Percentiles rank a stretch among this genome's conserved stretches.
Conservation (phyloP, 352 stramenopile species). For the Globisporangium lucens region DNA sequence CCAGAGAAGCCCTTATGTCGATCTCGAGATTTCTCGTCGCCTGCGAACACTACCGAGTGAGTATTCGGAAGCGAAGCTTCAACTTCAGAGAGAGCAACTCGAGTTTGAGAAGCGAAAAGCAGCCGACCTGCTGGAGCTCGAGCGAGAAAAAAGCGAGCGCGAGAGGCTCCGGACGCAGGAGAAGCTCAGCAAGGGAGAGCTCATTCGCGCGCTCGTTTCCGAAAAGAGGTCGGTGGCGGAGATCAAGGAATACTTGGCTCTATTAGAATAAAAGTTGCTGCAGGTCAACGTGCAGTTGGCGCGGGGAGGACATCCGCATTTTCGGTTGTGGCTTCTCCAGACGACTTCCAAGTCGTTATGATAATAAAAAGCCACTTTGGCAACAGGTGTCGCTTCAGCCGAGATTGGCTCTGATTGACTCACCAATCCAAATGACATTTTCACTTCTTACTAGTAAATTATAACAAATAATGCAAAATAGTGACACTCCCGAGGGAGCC, state of each 20-base stretch:
- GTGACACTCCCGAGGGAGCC: no score
- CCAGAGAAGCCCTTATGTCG: not conserved
- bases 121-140: not conserved
- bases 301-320: no score
- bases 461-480: no score
- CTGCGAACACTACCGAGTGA: not conserved
- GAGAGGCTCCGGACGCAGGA: not conserved
- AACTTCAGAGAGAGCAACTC: not conserved
- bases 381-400: no score
- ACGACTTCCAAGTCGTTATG: no score
- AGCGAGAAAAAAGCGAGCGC: not conserved
- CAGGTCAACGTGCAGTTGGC: no score
- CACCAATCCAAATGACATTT: no score
- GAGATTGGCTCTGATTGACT: no score
- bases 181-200: not conserved
- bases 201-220: not conserved
- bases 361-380: no score
- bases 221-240: not conserved
- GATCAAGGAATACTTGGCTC: constrained; percentile 3
- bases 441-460: no score
- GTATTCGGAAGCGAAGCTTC: not conserved
- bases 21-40: not conserved
- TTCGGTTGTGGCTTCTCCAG: no score
- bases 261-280: not conserved
- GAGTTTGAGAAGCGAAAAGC: constrained; percentile 3